Conservation (phyloP, 345 rosid species). For the Melaleuca alternifolia region DNA sequence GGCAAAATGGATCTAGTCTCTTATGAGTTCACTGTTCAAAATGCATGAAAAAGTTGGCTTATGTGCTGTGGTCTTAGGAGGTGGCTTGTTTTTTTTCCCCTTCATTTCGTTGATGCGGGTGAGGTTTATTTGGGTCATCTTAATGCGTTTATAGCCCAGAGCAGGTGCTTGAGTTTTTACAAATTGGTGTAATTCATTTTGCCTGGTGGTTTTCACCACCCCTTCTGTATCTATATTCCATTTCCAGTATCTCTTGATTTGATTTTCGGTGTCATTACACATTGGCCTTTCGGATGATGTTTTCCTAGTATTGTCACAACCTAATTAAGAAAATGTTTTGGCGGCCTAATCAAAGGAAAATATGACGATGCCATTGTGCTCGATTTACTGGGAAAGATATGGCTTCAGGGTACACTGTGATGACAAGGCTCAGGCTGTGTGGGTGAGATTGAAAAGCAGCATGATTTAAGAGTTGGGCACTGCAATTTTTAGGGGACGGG, state of each 20-base stretch:
- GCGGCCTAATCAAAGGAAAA: neutral
- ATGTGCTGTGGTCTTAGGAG: slow-evolving; percentile 9
- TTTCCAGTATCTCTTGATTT: slow-evolving; percentile 6
- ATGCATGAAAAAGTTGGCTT: slow-evolving; percentile 20
- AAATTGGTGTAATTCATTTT: slow-evolving; percentile 17
- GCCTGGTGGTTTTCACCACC: slow-evolving; percentile 4
- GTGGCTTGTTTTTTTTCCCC: slow-evolving; percentile 15
- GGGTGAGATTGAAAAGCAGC: too few species aligned
- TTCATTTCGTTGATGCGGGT: slow-evolving; percentile 18
- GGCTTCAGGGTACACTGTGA: neutral
- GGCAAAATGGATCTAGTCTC: neutral
- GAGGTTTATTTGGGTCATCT: slow-evolving; percentile 12
- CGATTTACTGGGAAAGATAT: neutral
- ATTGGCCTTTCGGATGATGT: neutral
- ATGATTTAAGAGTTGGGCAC: too few species aligned
- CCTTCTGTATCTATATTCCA: slow-evolving; percentile 15
- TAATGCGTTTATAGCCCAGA: slow-evolving; percentile 26
- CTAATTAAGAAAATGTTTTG: neutral
- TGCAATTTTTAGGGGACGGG: neutral
- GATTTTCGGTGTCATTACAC: neutral
- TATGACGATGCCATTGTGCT: neutral
- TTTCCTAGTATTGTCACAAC: neutral
- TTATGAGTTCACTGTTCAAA: neutral
- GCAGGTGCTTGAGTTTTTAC: slow-evolving; percentile 12
- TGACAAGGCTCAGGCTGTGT: neutral